Evolutionary conservation across 805 yeast species (phyloP).

Genomic region (Suhomyces sp.): DNA sequence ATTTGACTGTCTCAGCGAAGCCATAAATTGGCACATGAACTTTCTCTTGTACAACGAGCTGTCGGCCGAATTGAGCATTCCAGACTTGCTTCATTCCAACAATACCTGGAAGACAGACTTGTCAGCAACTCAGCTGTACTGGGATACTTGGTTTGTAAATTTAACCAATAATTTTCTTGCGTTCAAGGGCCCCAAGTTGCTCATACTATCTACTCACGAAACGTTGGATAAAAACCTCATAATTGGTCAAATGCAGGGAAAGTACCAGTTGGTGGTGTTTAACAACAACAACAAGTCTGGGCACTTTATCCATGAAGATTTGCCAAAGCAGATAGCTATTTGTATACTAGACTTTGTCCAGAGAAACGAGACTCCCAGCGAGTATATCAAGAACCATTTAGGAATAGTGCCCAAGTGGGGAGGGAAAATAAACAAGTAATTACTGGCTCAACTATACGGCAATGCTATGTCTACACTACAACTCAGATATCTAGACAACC

Average conservation of each 20-base stretch:
- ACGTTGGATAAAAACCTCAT: constrained; percentile 79
- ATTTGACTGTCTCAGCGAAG: constrained; percentile 53
- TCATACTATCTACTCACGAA: constrained; percentile 86
- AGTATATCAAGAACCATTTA: constrained; percentile 27
- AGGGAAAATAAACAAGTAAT: constrained; percentile 3
- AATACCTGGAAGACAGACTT: constrained; percentile 67
- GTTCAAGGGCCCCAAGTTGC: constrained; percentile 53
- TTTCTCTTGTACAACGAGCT: constrained; percentile 50
- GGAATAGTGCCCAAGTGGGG: constrained; percentile 40
- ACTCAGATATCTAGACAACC: too few species aligned
- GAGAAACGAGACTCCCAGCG: constrained; percentile 39
- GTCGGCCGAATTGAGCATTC: constrained; percentile 78
- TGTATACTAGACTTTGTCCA: constrained; percentile 50
- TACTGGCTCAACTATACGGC: background rate
- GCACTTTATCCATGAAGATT: constrained; percentile 94
- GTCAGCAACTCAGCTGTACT: constrained; percentile 55
- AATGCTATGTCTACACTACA: background rate
- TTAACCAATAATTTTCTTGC: constrained; percentile 52
- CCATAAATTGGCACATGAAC: constrained; percentile 79
- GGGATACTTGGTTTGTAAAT: constrained; percentile 81
- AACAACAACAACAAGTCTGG: constrained; percentile 56
- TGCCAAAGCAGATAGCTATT: constrained; percentile 63
- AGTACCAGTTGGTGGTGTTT: constrained; percentile 83
- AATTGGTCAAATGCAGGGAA: constrained; percentile 98
- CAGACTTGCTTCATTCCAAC: constrained; percentile 48